These are phyloP conservation scores for Colletotrichum salicis DNA, from an alignment of 2,329 filamentous ascomycete genomes.

Conservation along the genomic window DNA sequence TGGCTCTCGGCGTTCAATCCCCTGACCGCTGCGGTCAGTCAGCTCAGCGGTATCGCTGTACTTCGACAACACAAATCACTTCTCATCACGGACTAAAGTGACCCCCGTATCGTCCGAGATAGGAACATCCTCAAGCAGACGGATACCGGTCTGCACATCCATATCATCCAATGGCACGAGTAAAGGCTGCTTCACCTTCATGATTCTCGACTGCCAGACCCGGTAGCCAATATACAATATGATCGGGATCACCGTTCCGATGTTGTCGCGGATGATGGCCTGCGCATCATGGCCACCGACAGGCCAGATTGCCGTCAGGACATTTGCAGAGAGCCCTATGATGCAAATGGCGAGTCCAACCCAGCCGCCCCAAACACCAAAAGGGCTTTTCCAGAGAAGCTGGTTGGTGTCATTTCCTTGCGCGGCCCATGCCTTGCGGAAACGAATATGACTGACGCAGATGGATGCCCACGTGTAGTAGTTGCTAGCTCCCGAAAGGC, in stretches of 20 bases:
- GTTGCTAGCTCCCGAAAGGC: conserved; percentile 56
- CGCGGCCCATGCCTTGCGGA: conserved; percentile 51
- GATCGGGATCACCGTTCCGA: conserved; percentile 42
- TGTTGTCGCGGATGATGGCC: conserved; percentile 41
- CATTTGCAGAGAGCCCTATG: conserved; percentile 44
- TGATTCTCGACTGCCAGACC: conserved; percentile 30
- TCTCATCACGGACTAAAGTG: background rate
- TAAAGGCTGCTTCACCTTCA: conserved; percentile 27
- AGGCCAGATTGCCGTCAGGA: conserved; percentile 41
- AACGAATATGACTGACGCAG: conserved; percentile 57
- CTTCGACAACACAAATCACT: background rate
- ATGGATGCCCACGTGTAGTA: conserved; percentile 61
- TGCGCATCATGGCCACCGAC: conserved; percentile 34
- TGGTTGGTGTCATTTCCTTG: conserved; percentile 49
- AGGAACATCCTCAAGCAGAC: conserved; percentile 7
- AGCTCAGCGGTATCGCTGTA: background rate
- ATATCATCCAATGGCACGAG: conserved; percentile 41
- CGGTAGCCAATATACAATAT: conserved; percentile 41
- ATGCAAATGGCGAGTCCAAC: conserved; percentile 41
- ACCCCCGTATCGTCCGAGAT: conserved; percentile 17
- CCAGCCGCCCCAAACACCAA: conserved; percentile 43
- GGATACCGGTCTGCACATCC: conserved; percentile 39
- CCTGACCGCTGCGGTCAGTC: background rate
- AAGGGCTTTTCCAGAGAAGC: conserved; percentile 46
- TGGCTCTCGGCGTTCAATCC: no score